These are phyloP conservation scores for Talaromyces marneffei DNA, from an alignment of 2,329 filamentous ascomycete genomes.

Conservation along the genomic window DNA sequence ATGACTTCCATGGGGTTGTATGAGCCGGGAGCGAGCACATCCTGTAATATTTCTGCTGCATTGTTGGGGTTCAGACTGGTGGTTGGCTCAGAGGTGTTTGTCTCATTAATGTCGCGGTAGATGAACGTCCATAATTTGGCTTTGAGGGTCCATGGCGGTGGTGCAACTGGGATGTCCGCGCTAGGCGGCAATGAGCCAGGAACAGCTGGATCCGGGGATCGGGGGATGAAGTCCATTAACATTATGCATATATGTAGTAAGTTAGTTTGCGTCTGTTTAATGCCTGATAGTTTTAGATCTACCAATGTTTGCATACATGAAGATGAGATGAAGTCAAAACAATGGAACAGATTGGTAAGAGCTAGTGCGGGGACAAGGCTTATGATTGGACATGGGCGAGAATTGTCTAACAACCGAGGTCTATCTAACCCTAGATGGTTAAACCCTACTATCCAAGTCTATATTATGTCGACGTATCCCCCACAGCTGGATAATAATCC, in stretches of 20 bases:
- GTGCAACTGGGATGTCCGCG: neutral
- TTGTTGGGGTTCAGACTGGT: neutral
- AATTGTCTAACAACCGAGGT: neutral
- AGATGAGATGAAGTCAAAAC: neutral
- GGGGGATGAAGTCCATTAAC: neutral
- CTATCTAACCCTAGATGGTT: neutral
- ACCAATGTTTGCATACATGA: neutral
- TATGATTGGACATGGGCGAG: neutral
- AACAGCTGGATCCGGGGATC: neutral
- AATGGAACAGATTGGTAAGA: neutral
- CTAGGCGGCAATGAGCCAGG: neutral
- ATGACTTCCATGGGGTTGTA: neutral
- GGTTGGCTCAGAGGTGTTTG: neutral
- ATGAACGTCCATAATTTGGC: neutral
- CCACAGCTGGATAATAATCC: constrained; percentile 45
- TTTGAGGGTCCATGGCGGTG: constrained; percentile 1
- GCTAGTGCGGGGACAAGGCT: neutral
- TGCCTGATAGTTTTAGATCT: neutral
- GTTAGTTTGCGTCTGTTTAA: neutral
- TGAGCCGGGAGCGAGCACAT: neutral
- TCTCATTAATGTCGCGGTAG: neutral
- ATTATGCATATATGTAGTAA: neutral
- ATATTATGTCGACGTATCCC: neutral
- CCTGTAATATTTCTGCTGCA: neutral
- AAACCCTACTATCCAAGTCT: neutral